Base-by-base conservation (phyloP, 2,329 filamentous ascomycete species). In the Xylariales sp. region DNA sequence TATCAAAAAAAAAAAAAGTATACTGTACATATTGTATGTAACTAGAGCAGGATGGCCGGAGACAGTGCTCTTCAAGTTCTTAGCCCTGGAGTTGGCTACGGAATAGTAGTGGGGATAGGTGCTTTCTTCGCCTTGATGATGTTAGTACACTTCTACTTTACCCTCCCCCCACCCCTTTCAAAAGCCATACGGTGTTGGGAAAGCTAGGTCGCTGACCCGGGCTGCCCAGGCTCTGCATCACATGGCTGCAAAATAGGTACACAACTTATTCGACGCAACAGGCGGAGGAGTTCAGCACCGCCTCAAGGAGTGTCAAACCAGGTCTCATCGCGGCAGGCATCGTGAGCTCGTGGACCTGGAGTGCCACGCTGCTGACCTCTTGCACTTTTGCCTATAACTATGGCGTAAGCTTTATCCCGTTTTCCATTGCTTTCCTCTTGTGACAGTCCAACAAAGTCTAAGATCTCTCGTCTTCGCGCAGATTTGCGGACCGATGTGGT, bases 261-360 rank as follows among this genome's bases (percentile, higher is more conserved):
- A 48, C 56, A 5, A 39, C 44, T 16, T 60, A 65, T 49, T 65
- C 62, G 5, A 67, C 63, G 5, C 59, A 61, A 21, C 57, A 60
- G 36, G 60, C 64, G 4, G 68, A 72, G 43, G 64, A 69, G 43
- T 71, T 70, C 59, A 68, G 66, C 49, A 70, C 67, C 2, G 67
- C 67, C 0, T 67, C 62, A 5, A 53, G 63, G 27, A 59, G 53
- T 27, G 60, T 68, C 28, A 66, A 65, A 37, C 63, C 68, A 25
- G 67, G 67, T 6, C 59, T 72, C 5, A 68, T 70, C 33, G 64
- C 65, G 4, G 62, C 61, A 6, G 66, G 65, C 4, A 66, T 72
- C 37, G 67, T 72, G 11, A 67, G 61, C 5, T 66, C 67, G 2
- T 72, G 69, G 69, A 72, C 67, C 5, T 71, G 66, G 66, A 62